These are phyloP conservation scores for Verbascum thapsus DNA, from an alignment of 257 asterid genomes.

Conservation along the genomic window DNA sequence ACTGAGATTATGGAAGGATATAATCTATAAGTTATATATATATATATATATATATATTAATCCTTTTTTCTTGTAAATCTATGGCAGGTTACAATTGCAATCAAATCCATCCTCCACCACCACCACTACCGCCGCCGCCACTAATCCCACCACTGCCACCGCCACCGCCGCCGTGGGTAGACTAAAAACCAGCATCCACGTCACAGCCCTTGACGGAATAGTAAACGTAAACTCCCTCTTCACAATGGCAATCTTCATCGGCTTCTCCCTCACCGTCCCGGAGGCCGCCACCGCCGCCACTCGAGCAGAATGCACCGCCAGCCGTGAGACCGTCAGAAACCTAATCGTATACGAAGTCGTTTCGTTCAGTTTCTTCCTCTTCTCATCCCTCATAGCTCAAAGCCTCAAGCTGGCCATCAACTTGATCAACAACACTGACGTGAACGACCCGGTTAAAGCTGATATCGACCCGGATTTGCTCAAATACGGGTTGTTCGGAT, in stretches of 20 bases:
- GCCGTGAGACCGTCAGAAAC: constrained; percentile 1
- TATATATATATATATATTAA: too few species aligned
- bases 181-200: constrained; percentile 29
- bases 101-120: neutral
- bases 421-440: constrained; percentile 22
- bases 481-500: constrained; percentile 28
- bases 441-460: constrained; percentile 25
- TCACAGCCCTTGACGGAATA: constrained; percentile 39
- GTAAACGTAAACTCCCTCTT: constrained; percentile 41
- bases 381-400: constrained; percentile 37
- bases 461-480: constrained; percentile 24
- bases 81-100: constrained; percentile 5
- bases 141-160: neutral
- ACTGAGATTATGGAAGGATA: too few species aligned
- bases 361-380: constrained; percentile 38
- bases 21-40: neutral
- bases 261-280: constrained; percentile 33
- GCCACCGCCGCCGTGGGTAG: neutral
- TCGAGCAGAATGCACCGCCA: constrained; percentile 19
- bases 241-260: constrained; percentile 37
- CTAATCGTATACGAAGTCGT: constrained; percentile 34
- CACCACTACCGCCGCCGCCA: neutral
- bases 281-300: constrained; percentile 19
- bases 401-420: constrained; percentile 32
- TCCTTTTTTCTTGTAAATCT: too few species aligned